Base-by-base conservation (phyloP, 2,329 filamentous ascomycete genomes). In the Nigrograna mackinnonii region DNA sequence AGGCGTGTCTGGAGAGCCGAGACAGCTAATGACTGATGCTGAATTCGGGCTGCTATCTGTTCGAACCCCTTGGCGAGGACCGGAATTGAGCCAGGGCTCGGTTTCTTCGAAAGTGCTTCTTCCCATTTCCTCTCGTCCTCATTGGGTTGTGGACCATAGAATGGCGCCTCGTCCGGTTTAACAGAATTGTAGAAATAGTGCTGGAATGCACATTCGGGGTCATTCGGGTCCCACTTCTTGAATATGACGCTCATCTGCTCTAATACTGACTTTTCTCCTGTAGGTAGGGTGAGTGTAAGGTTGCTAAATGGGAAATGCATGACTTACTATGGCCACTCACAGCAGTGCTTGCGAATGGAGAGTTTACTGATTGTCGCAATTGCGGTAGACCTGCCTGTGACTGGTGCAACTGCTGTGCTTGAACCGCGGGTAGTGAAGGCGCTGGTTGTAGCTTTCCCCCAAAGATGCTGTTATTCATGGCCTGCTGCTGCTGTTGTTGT, bases 131-230 rank as follows among this genome's bases (percentile, higher is more conserved):
- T 80, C 26, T 85, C 82, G 60, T 91, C 84, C 62, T 94, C 89
- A 54, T 81, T 76, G 1, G 83, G 74, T 13, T 80, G 76, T 2
- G 87, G 87, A 50, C 84, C 81, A 68, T 87, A 91, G 67, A 87
- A 91, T 9, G 87, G 87, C n/a, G 86, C 84, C 62, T 80, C 79
- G 39, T 82, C 80, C 58, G 87, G 82, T 50, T 87, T 84, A 49
- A 91, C 87, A 53, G 88, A 84, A 71, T 94, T 94, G 77, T 94
- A 95, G 67, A 94, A 89, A 74, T 92, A 92, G 62, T 87, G 77
- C 67, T 89, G 87, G 73, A 94, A 90, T 20, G 80, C 82, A 57
- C 87, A 91, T 62, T 82, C 83, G 17, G 82, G 78, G 64, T 78
- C 80, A 19, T 77, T 69, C 1, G 87, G 84, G 47, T 87, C 78